Percentiles rank a stretch among this genome's conserved stretches.
phyloP scores from a whole-genome alignment of 2,329 filamentous ascomycete genomes.

The Tolypocladium paradoxum region DNA sequence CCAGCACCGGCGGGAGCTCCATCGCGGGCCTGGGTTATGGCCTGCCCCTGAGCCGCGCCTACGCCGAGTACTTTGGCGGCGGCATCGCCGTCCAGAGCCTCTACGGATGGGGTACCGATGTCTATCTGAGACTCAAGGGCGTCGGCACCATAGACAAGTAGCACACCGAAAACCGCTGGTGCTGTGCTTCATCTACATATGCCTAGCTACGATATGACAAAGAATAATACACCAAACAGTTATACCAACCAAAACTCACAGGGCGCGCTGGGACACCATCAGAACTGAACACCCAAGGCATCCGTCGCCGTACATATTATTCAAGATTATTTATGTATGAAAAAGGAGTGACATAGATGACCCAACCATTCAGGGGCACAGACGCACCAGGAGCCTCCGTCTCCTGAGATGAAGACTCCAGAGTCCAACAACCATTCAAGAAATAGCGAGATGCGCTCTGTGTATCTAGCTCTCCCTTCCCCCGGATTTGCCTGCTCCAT shows the following conservation, averaged over 20 bases:
- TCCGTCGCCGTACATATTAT: neutral
- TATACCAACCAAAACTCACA: neutral
- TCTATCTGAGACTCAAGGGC: slow-evolving; percentile 55
- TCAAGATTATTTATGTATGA: neutral
- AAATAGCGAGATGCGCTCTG: neutral
- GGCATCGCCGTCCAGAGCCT: slow-evolving; percentile 92
- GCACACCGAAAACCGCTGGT: neutral
- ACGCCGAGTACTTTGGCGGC: slow-evolving; percentile 96
- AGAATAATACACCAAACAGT: neutral
- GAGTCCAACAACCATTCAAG: neutral
- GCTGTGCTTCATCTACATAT: neutral
- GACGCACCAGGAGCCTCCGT: neutral
- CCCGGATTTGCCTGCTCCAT: neutral
- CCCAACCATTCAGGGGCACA: neutral
- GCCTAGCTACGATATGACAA: neutral
- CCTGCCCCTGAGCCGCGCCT: slow-evolving; percentile 78
- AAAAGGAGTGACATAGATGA: neutral
- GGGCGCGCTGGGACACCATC: neutral
- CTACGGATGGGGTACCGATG: slow-evolving; percentile 79
- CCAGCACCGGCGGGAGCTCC: slow-evolving; percentile 63
- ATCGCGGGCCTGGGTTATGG: slow-evolving; percentile 93
- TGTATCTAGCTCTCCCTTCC: neutral
- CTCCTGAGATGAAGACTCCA: neutral
- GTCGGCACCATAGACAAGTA: slow-evolving; percentile 40
- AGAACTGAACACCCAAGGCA: neutral